Percentiles rank a stretch among this genome's conserved stretches.
phyloP scores from a whole-genome alignment of 257 asterid genomes.

The Ilex asprella region DNA sequence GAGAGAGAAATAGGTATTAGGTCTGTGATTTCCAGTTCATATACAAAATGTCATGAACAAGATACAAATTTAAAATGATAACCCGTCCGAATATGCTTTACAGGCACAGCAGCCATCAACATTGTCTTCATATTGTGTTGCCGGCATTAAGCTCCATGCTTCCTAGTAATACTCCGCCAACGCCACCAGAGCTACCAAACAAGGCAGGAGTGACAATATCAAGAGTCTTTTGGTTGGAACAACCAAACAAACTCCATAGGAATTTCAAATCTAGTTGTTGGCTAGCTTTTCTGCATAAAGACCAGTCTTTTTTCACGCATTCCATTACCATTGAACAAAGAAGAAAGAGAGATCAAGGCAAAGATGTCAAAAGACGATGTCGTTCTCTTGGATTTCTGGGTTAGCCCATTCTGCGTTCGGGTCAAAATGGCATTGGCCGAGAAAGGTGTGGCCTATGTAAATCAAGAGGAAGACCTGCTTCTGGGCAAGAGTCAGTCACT shows the following conservation, averaged over 20 bases:
- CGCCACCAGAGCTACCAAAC: not conserved
- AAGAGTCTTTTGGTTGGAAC: constrained; percentile 5
- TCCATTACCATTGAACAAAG: not conserved
- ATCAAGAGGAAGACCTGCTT: constrained; percentile 41
- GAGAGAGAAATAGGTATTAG: too few relatives aligned
- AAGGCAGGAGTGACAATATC: constrained; percentile 14
- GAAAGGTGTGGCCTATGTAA: constrained; percentile 49
- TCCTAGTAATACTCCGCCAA: not conserved
- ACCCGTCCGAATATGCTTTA: too few relatives aligned
- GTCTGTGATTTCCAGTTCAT: too few relatives aligned
- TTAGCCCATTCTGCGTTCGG: constrained; percentile 52
- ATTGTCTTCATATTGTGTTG: too few relatives aligned
- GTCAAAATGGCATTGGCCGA: constrained; percentile 52
- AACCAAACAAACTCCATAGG: constrained; percentile 8
- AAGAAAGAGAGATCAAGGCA: not conserved
- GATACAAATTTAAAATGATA: too few relatives aligned
- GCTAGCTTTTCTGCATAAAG: constrained; percentile 10
- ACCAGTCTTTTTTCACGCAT: not conserved
- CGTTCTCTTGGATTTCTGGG: constrained; percentile 50
- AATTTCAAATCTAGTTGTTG: not conserved
- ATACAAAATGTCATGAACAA: too few relatives aligned
- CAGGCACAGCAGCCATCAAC: too few relatives aligned
- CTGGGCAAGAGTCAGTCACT: constrained; percentile 60
- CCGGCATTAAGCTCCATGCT: not conserved
- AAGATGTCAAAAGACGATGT: constrained; percentile 44